Evolutionary conservation across 2,329 filamentous ascomycete genomes (phyloP), one percentile per base, ranked within the genome.

Genomic region (Tolypocladium ophioglossoides): DNA sequence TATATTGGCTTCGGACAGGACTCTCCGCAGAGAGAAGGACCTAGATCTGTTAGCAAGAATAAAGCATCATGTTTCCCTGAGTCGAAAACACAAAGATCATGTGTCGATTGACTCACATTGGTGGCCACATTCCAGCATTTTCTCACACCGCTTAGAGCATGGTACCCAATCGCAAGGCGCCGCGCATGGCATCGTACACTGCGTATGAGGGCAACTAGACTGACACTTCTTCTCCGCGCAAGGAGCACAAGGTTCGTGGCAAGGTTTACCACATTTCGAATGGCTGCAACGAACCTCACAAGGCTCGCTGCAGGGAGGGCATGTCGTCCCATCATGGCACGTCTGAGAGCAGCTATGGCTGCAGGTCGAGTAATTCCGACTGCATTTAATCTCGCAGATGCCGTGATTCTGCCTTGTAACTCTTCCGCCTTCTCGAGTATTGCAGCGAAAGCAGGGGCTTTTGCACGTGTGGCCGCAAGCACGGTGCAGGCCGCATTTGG

Each of bases 161-260:
- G 86, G 86, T 0, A 87, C 62, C 68, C 81, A 78, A 58, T 86
- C 73, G 62, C 85, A 90, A 0, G 86, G 85, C 0, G 79, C 85
- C 0, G 83, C 82, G 57, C 86, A 89, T 3, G 80, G 80, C 72
- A 82, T 74, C 0, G 66, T 66, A 52, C 76, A 79, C 2, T 59
- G 68, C 38, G 68, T 62, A 59, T 87, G 84, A 9, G 73, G 72
- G 57, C 83, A 87, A 4, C 61, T 61, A 35, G 78, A 85, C 0
- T 72, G 65, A 58, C 84, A 87, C 1, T 63, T 58, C 22, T 67
- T 66, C 57, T 82, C 78, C 0, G 78, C 77, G 59, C 85, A 87
- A 0, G 83, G 84, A 2, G 70, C 64, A 60, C 85, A 88, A 2
- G 82, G 77, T 59, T 87, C 78, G 27, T 71, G 65, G 61, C 85